Base-by-base conservation (phyloP, 2,329 filamentous ascomycete species). In the Chaetomium sp. region DNA sequence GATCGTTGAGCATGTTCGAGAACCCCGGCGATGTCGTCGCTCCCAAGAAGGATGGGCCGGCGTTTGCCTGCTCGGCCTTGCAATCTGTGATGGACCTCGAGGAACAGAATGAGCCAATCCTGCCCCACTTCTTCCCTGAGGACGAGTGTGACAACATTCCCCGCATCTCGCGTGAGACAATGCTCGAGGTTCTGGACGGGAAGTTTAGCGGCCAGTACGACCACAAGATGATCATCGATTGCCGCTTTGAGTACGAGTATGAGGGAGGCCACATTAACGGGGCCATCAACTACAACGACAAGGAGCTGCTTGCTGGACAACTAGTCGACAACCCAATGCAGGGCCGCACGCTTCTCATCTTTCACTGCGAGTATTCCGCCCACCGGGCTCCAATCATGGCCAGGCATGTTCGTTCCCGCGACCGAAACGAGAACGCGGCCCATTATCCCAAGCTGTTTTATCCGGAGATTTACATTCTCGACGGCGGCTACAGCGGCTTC, bases 341-440 rank as follows among this genome's bases (percentile, higher is more conserved):
- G 47, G 81, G 86, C 49, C 87, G 84, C 62, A 94, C 91, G 0
- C 78, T 96, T 9, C 74, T 99, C 59, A 85, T 99, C 63, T 89
- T 99, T 66, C 94, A 99, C 75, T 99, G 94, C 81, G 94, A 99
- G 74, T 99, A 97, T 74, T 97, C 94, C 37, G 92, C 90, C 41
- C 92, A 97, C 70, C 89, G 94, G 60, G 94, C 94, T 46, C 94
- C 94, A 47, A 86, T 96, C 61, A 97, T 97, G 88, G 94, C 94
- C 49, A 91, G 94, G 66, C 90, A 91, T 71, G 84, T 99, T 59
- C 91, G 94, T 62, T 86, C 90, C 58, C 85, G 89, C 68, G 94
- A 99, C 72, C 89, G 94, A 57, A 84, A 85, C 40, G 79, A 85
- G 67, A 99, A 99, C 71, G 84, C 85, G 53, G 89, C 94, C 70